phyloP scores from a whole-genome alignment of 306 rosid species.

The Astragalus membranaceus region DNA sequence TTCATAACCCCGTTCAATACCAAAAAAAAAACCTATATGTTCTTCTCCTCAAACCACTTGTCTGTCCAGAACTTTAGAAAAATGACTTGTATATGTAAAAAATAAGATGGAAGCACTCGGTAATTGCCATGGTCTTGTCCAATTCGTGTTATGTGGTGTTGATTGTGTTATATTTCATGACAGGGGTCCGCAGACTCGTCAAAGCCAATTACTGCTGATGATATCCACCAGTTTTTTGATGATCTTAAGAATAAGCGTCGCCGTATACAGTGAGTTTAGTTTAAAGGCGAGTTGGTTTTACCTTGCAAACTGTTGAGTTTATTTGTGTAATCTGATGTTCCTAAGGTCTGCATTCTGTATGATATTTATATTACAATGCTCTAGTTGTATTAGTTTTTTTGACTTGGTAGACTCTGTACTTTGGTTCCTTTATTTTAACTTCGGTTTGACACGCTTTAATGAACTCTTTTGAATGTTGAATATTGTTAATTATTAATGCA shows the following conservation, averaged over 20 bases:
- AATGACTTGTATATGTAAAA: not conserved
- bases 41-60: too few species aligned
- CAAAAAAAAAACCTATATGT: too few species aligned
- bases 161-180: conserved; percentile 16
- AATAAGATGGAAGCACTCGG: not conserved
- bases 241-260: conserved; percentile 88
- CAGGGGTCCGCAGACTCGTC: conserved; percentile 89
- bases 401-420: not conserved
- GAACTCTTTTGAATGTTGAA: not conserved
- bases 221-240: conserved; percentile 81
- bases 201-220: conserved; percentile 79
- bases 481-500: not conserved
- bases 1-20: too few species aligned
- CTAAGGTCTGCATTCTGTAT: conserved; percentile 17
- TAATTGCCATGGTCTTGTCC: not conserved
- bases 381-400: conserved; percentile 3
- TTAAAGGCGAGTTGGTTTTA: conserved; percentile 13
- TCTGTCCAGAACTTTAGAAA: not conserved
- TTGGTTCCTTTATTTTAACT: conserved; percentile 3
- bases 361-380: conserved; percentile 22
- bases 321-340: conserved; percentile 18
- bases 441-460: not conserved
- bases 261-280: conserved; percentile 48
- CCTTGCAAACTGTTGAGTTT: conserved; percentile 12
- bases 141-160: not conserved